Conservation (phyloP, 2,329 filamentous ascomycete genomes). For the Claviceps lovelessii region DNA sequence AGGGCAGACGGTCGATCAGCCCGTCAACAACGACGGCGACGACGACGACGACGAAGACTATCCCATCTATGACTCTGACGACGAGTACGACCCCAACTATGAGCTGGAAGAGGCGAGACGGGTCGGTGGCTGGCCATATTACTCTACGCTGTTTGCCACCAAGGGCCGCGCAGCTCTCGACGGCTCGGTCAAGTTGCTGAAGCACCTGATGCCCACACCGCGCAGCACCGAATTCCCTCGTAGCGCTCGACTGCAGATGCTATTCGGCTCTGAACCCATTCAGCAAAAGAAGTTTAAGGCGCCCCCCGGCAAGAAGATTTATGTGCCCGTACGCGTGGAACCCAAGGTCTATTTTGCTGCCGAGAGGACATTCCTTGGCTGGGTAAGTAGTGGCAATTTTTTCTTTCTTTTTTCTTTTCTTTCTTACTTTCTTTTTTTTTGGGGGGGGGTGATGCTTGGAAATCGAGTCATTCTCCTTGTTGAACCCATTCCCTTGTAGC, state of each 20-base stretch:
- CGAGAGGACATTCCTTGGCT: constrained; percentile 88
- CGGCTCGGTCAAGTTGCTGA: constrained; percentile 29
- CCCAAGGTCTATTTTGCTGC: constrained; percentile 97
- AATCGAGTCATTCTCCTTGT: no score
- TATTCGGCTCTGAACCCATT: constrained; percentile 42
- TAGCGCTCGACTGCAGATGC: constrained; percentile 36
- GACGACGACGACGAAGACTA: constrained; percentile 57
- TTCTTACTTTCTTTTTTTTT: no score
- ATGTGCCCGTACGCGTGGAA: constrained; percentile 89
- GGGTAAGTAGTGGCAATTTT: constrained; percentile 39
- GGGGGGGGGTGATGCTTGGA: no score
- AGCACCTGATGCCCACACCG: constrained; percentile 40
- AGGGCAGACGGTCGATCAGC: constrained; percentile 58
- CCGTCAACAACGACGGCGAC: constrained; percentile 38
- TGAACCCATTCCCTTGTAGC: constrained; percentile 3
- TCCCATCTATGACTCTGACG: constrained; percentile 73
- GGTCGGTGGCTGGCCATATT: constrained; percentile 65
- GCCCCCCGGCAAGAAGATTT: constrained; percentile 77
- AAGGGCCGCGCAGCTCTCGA: constrained; percentile 30
- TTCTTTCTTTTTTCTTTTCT: no score
- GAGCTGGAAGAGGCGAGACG: constrained; percentile 64
- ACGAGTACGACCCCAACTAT: constrained; percentile 63
- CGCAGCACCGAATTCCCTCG: constrained; percentile 41
- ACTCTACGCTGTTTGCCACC: constrained; percentile 40
- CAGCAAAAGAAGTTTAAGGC: constrained; percentile 51